Percentiles rank a stretch among this genome's conserved stretches.
Evolutionary conservation across 257 asterid genomes (phyloP).

Genomic region (Coffea canephora): DNA sequence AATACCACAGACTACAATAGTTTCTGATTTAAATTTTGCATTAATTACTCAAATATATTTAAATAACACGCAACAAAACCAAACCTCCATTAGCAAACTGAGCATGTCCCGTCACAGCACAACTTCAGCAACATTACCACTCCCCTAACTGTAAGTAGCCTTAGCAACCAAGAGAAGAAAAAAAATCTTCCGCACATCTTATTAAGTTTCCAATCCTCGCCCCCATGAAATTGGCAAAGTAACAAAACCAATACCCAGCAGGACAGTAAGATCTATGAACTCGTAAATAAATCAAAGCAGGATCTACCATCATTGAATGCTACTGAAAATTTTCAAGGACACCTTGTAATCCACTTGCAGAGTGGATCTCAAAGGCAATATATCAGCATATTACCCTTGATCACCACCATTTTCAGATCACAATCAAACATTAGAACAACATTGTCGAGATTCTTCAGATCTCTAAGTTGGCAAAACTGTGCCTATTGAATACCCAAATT

Average conservation of each 20-base stretch:
- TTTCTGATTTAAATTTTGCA: not conserved
- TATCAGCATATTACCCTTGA: not conserved
- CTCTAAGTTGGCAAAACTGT: not conserved
- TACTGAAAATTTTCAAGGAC: not conserved
- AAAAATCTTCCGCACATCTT: not conserved
- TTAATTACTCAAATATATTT: not conserved
- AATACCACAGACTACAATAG: not conserved
- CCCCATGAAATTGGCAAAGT: not conserved
- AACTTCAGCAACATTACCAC: not conserved
- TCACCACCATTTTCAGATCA: slow-evolving; percentile 11
- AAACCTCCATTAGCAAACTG: not conserved
- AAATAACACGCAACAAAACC: not conserved
- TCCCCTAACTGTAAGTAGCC: not conserved
- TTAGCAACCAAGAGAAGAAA: not conserved
- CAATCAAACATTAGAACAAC: not conserved
- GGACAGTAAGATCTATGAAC: not conserved
- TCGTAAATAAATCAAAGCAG: not conserved
- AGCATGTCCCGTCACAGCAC: not conserved
- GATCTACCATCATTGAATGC: slow-evolving; percentile 4
- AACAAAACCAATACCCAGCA: not conserved
- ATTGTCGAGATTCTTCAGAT: slow-evolving; percentile 10
- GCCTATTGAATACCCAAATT: not conserved
- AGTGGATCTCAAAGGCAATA: not conserved
- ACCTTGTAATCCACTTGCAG: not conserved
- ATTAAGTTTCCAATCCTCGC: not conserved